A percentile compares a stretch with the other conserved stretches of the same genome.
Evolutionary conservation across 441 rosid species (phyloP).

Genomic region (Flueggea neowawraea): DNA sequence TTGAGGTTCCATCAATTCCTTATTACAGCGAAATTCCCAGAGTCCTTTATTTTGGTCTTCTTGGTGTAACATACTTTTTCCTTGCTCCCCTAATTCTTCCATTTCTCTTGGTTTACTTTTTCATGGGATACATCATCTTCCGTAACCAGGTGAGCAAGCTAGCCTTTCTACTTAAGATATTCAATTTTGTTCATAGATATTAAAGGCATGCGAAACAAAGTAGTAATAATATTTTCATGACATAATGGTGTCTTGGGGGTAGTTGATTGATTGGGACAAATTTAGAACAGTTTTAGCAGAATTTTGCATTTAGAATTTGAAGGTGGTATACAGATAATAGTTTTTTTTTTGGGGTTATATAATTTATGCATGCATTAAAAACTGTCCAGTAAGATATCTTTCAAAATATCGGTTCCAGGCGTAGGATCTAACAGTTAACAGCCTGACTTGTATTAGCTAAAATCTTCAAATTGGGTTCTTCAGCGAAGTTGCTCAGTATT

Average conservation of each 20-base stretch:
- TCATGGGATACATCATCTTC: constrained; percentile 78
- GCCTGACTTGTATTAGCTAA: no score
- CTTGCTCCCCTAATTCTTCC: constrained; percentile 97
- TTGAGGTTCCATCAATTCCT: constrained; percentile 69
- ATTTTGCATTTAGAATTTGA: no score
- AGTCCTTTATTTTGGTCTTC: constrained; percentile 76
- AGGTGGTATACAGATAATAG: no score
- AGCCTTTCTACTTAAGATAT: neutral
- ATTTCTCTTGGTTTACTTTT: constrained; percentile 76
- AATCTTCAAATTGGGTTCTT: neutral
- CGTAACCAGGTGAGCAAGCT: constrained; percentile 74
- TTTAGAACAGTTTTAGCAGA: no score
- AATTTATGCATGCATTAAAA: no score
- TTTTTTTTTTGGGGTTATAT: neutral
- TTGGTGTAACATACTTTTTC: constrained; percentile 88
- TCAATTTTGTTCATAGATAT: neutral
- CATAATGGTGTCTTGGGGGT: no score
- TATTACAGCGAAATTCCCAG: constrained; percentile 70
- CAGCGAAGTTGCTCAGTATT: neutral
- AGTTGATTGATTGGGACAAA: no score
- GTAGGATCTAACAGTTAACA: no score
- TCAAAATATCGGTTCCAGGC: no score
- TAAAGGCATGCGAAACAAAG: neutral
- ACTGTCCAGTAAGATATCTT: no score
- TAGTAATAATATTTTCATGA: neutral